Conservation (phyloP, 805 yeast species). For the Saccharomycopsis vini region DNA sequence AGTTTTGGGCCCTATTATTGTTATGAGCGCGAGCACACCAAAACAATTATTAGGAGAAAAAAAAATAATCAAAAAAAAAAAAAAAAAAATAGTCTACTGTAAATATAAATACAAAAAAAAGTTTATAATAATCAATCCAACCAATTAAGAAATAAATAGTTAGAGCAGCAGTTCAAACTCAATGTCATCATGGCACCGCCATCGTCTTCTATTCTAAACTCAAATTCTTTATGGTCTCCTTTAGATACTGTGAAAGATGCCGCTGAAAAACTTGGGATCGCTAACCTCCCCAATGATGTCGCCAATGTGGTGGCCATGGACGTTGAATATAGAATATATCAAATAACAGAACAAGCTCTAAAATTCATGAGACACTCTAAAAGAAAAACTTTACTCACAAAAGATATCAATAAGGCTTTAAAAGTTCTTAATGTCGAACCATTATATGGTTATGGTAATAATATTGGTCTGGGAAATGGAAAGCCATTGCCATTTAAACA, state of each 20-base stretch:
- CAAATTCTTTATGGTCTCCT: slow-evolving; percentile 96
- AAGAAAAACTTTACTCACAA: slow-evolving; percentile 68
- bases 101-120: too few species aligned
- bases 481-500: slow-evolving; percentile 74
- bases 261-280: slow-evolving; percentile 82
- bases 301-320: slow-evolving; percentile 96
- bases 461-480: slow-evolving; percentile 31
- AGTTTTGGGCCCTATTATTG: too few species aligned
- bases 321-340: slow-evolving; percentile 95
- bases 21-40: too few species aligned
- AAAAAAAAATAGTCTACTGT: too few species aligned
- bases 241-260: slow-evolving; percentile 94
- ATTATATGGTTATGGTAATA: slow-evolving; percentile 72
- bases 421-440: slow-evolving; percentile 89
- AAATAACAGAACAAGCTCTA: slow-evolving; percentile 88
- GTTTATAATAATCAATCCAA: not conserved
- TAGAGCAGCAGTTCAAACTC: too few species aligned
- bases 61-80: too few species aligned
- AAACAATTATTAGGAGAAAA: too few species aligned
- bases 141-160: not conserved
- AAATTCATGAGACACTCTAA: slow-evolving; percentile 94
- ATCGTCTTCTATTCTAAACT: slow-evolving; percentile 39
- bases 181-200: too few species aligned
- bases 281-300: slow-evolving; percentile 77
- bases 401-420: slow-evolving; percentile 75